Evolutionary conservation across 179 eudicot species (phyloP).

Genomic region (Camellia oleifera): DNA sequence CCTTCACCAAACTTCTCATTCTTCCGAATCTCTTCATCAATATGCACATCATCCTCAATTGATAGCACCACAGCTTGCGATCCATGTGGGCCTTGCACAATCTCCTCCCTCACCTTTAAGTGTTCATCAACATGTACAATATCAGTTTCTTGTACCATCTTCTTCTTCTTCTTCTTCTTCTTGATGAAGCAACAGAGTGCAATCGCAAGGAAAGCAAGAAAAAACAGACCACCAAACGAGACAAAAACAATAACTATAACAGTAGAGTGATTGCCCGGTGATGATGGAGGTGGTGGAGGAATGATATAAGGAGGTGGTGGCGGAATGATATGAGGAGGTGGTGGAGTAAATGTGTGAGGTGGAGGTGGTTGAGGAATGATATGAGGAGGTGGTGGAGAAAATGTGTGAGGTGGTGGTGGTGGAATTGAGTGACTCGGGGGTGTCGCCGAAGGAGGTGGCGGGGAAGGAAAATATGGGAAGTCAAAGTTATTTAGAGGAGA

Average conservation of each 20-base stretch:
- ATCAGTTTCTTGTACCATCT: slow-evolving; percentile 42
- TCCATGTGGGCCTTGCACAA: slow-evolving; percentile 64
- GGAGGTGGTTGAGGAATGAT: slow-evolving; percentile 39
- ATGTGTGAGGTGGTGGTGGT: slow-evolving; percentile 39
- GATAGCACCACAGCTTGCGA: slow-evolving; percentile 44
- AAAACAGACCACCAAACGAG: slow-evolving; percentile 63
- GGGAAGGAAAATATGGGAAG: slow-evolving; percentile 9
- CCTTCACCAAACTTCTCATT: slow-evolving; percentile 29
- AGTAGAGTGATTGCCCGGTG: slow-evolving; percentile 33
- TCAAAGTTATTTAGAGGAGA: neutral
- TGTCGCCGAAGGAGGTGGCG: slow-evolving; percentile 18
- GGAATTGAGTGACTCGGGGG: slow-evolving; percentile 18
- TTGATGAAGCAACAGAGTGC: slow-evolving; percentile 61
- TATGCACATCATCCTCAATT: slow-evolving; percentile 62
- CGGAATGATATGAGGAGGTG: too few relatives aligned
- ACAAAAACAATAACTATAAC: slow-evolving; percentile 57
- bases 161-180: slow-evolving; percentile 49
- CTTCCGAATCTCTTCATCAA: slow-evolving; percentile 48
- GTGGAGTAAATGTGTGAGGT: slow-evolving; percentile 30
- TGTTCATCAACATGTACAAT: slow-evolving; percentile 42
- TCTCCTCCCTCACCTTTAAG: slow-evolving; percentile 41
- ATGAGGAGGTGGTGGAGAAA: slow-evolving; percentile 3
- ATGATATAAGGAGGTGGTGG: slow-evolving; percentile 9
- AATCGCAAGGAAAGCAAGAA: slow-evolving; percentile 64
- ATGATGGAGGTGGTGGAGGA: slow-evolving; percentile 47